A percentile compares a stretch with the other conserved stretches of the same genome.
Conservation (phyloP, 768 basidiomycete genomes). For the Auricularia sp. region DNA sequence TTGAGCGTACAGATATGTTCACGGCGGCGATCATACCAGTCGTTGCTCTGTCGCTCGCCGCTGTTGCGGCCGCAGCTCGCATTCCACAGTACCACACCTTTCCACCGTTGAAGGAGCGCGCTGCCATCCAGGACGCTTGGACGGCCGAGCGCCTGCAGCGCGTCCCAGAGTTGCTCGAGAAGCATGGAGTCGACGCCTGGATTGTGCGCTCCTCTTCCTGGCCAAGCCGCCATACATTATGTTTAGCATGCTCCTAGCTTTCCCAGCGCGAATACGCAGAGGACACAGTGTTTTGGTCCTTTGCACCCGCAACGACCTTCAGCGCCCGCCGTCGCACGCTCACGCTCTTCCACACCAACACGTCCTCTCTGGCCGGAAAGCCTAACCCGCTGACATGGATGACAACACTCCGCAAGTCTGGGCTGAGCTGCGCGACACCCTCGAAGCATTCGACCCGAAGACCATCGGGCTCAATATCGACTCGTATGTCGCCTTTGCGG, state of each 20-base stretch:
- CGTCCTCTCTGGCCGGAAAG: conserved; percentile 24
- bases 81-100: background rate
- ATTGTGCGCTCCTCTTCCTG: conserved; percentile 21
- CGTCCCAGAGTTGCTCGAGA: conserved; percentile 34
- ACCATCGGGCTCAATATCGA: conserved; percentile 40
- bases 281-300: conserved; percentile 43
- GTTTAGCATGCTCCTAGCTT: background rate
- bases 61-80: background rate
- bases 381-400: conserved; percentile 39
- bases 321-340: conserved; percentile 40
- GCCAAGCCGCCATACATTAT: background rate
- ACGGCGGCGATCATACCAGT: background rate
- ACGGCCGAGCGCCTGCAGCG: conserved; percentile 29
- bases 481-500: conserved; percentile 36
- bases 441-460: conserved; percentile 29
- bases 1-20: background rate
- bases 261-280: conserved; percentile 45
- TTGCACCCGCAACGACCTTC: conserved; percentile 40
- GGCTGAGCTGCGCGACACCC: conserved; percentile 31
- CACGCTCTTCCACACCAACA: conserved; percentile 39
- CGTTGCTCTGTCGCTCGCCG: background rate
- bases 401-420: conserved; percentile 43
- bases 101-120: background rate
- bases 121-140: conserved; percentile 31
- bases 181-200: conserved; percentile 36